These are phyloP conservation scores for Cryptosporidium muris DNA, from an alignment of 169 alveolate species.

Conservation along the genomic window DNA sequence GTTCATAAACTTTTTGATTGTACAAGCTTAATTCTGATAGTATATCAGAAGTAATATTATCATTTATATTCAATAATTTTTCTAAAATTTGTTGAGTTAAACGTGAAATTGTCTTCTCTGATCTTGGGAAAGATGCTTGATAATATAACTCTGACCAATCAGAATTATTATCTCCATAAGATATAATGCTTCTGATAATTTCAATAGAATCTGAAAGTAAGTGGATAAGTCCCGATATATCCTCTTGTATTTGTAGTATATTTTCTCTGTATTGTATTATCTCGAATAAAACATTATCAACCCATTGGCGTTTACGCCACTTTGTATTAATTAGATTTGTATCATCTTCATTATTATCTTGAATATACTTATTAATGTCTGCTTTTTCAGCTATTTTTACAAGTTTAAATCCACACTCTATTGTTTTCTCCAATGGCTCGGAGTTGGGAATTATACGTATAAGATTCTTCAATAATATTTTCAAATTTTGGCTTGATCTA, in stretches of 20 bases:
- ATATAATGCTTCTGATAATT: constrained; percentile 3
- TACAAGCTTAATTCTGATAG: too few relatives aligned
- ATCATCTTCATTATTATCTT: neutral
- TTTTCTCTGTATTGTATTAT: neutral
- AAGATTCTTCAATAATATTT: neutral
- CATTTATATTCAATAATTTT: neutral
- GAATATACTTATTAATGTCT: neutral
- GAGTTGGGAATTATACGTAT: constrained; percentile 1
- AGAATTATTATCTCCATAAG: constrained; percentile 8
- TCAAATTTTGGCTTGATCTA: constrained; percentile 25
- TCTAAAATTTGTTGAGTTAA: constrained; percentile 2
- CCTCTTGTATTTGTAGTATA: constrained; percentile 2
- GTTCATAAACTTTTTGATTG: neutral
- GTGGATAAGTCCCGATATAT: neutral
- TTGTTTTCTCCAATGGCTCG: neutral
- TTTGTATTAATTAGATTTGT: constrained; percentile 1
- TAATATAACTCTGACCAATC: constrained; percentile 46
- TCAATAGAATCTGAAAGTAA: constrained; percentile 12
- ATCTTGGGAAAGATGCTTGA: constrained; percentile 38
- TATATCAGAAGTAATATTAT: neutral
- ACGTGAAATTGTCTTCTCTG: constrained; percentile 25
- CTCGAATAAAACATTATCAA: constrained; percentile 46
- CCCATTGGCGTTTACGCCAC: constrained; percentile 56
- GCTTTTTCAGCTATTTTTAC: neutral
- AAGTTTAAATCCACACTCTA: constrained; percentile 1